These are phyloP conservation scores for Coniferiporia weirii DNA, from an alignment of 1,284 basidiomycete genomes.

Conservation along the genomic window DNA sequence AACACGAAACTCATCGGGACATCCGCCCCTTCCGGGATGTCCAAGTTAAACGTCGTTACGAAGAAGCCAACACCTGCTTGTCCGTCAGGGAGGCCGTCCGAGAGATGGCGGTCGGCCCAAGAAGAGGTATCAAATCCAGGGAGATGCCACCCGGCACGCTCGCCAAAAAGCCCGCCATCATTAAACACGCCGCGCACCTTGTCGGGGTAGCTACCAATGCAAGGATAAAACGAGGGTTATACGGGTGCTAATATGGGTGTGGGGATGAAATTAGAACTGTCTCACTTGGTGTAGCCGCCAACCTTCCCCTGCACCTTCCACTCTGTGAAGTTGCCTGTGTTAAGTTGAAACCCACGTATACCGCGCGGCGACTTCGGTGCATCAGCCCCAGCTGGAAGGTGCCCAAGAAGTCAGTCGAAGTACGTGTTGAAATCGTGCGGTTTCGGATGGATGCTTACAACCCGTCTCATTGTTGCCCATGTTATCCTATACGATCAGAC, in stretches of 20 bases:
- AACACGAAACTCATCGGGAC: constrained; percentile 67
- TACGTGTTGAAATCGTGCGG: neutral
- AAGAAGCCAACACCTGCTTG: constrained; percentile 74
- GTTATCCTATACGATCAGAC: constrained; percentile 51
- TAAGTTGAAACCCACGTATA: constrained; percentile 67
- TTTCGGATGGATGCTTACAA: constrained; percentile 30
- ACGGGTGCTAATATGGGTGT: neutral
- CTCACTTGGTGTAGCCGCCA: constrained; percentile 67
- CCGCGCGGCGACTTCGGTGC: constrained; percentile 66
- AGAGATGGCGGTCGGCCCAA: constrained; percentile 52
- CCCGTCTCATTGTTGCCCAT: constrained; percentile 69
- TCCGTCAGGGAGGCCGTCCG: constrained; percentile 49
- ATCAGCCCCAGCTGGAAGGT: constrained; percentile 23
- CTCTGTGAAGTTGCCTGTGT: constrained; percentile 51
- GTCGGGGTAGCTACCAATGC: constrained; percentile 51
- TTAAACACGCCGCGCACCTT: constrained; percentile 66
- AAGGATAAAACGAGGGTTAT: neutral
- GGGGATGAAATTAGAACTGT: neutral
- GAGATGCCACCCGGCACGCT: constrained; percentile 78
- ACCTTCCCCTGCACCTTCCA: constrained; percentile 84
- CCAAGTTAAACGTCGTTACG: constrained; percentile 61
- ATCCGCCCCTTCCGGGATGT: constrained; percentile 53
- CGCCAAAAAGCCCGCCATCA: constrained; percentile 76
- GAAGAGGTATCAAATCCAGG: constrained; percentile 61
- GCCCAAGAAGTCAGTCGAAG: neutral